phyloP scores from a whole-genome alignment of 257 asterid genomes.

The Nicotiana undulata region DNA sequence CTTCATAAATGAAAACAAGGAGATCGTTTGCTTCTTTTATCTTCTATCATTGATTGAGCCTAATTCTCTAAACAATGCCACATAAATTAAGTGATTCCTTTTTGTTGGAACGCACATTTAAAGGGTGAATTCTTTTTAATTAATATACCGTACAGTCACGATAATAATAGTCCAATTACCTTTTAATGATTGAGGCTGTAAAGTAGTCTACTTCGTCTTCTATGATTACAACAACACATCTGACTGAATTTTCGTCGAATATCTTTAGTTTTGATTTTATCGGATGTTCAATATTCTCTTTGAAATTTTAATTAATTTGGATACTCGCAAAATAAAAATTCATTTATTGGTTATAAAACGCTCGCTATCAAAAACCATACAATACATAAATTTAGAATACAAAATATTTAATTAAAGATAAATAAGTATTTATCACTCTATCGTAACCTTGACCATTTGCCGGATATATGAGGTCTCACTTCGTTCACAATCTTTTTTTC shows the following conservation, averaged over 20 bases:
- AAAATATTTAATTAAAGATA: accelerated
- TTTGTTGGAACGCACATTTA: neutral
- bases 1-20: neutral
- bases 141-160: neutral
- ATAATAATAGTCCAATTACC: neutral
- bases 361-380: too few relatives aligned
- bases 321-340: too few relatives aligned
- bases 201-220: neutral
- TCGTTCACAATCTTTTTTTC: neutral
- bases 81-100: neutral
- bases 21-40: neutral
- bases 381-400: too few relatives aligned
- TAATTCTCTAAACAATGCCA: neutral
- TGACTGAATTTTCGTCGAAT: neutral
- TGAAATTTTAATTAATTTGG: too few relatives aligned
- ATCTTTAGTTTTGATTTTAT: too few relatives aligned
- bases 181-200: neutral
- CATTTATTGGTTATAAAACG: too few relatives aligned
- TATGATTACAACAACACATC: neutral
- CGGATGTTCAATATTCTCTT: too few relatives aligned
- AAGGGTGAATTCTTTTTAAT: neutral
- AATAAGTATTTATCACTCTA: too few relatives aligned
- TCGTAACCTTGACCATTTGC: neutral
- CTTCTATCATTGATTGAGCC: neutral
- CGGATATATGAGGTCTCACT: neutral